phyloP scores from a whole-genome alignment of 345 rosid species.

The Capsella bursapastoris region DNA sequence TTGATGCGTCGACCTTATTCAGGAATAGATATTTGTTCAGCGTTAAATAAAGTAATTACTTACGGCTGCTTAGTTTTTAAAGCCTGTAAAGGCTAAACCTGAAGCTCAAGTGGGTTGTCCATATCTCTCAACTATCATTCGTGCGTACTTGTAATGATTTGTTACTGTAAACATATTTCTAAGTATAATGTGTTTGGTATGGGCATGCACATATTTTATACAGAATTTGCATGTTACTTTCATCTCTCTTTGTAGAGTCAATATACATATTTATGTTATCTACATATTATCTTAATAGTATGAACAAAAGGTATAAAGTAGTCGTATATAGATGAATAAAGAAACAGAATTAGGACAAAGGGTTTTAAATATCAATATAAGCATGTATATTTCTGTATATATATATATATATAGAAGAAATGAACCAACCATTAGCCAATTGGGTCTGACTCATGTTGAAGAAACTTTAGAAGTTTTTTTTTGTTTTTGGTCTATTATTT shows the following conservation, averaged over 20 bases:
- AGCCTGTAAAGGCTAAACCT: slow-evolving; percentile 22
- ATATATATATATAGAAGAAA: background rate
- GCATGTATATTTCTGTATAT: slow-evolving; percentile 7
- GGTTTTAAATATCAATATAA: background rate
- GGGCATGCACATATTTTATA: slow-evolving; percentile 31
- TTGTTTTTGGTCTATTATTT: background rate
- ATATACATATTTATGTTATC: slow-evolving; percentile 14
- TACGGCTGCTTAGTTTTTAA: slow-evolving; percentile 8
- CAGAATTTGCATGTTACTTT: slow-evolving; percentile 28
- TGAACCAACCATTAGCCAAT: slow-evolving; percentile 34
- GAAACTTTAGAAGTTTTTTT: slow-evolving; percentile 35
- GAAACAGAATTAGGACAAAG: background rate
- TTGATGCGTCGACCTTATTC: background rate
- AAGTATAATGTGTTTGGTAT: slow-evolving; percentile 27
- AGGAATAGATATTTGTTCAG: background rate
- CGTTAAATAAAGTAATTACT: background rate
- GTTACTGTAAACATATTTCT: slow-evolving; percentile 15
- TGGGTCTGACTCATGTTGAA: slow-evolving; percentile 44
- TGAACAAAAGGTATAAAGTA: slow-evolving; percentile 34
- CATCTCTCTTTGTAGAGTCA: slow-evolving; percentile 27
- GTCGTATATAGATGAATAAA: slow-evolving; percentile 25
- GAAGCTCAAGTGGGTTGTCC: slow-evolving; percentile 28
- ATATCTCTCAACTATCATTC: slow-evolving; percentile 15
- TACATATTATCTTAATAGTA: slow-evolving; percentile 7
- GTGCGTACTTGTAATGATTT: slow-evolving; percentile 27